These are phyloP conservation scores for Aspergillus egyptiacus DNA, from an alignment of 495 filamentous ascomycete genomes.

Conservation along the genomic window DNA sequence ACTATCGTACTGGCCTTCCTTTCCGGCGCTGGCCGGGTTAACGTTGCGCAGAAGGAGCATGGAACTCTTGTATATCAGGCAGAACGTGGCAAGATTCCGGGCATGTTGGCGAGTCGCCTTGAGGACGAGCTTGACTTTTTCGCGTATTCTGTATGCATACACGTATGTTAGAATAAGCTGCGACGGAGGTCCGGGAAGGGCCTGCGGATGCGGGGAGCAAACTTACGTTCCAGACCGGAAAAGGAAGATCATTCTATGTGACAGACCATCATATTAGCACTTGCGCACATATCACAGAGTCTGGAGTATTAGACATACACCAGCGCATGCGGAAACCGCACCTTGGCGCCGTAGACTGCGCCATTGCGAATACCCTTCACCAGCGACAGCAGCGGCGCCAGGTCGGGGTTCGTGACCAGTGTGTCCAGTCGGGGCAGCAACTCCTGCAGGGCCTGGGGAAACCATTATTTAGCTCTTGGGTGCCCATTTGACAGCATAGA, in stretches of 20 bases:
- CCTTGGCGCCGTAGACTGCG: slow-evolving; percentile 93
- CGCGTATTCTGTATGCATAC: slow-evolving; percentile 57
- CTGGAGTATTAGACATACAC: slow-evolving; percentile 54
- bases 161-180: slow-evolving; percentile 7
- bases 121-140: slow-evolving; percentile 73
- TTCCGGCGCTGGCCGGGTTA: slow-evolving; percentile 54
- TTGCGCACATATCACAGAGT: not conserved
- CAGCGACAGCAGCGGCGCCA: slow-evolving; percentile 75
- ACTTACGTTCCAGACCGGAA: slow-evolving; percentile 87
- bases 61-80: slow-evolving; percentile 76
- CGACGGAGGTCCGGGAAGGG: not conserved
- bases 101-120: slow-evolving; percentile 87
- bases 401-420: slow-evolving; percentile 72
- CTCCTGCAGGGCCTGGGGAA: too few species aligned
- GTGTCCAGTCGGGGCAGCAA: slow-evolving; percentile 51
- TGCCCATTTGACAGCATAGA: not conserved
- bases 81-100: slow-evolving; percentile 84
- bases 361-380: slow-evolving; percentile 93
- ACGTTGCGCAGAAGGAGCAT: slow-evolving; percentile 65
- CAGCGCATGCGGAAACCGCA: slow-evolving; percentile 95
- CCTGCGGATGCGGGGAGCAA: slow-evolving; percentile 7
- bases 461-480: not conserved
- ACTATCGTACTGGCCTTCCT: slow-evolving; percentile 65
- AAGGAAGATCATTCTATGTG: slow-evolving; percentile 77
- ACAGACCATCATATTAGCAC: slow-evolving; percentile 8